These are phyloP conservation scores for Cyberlindnera euphorbiae DNA, from an alignment of 805 yeast genomes.

Conservation along the genomic window DNA sequence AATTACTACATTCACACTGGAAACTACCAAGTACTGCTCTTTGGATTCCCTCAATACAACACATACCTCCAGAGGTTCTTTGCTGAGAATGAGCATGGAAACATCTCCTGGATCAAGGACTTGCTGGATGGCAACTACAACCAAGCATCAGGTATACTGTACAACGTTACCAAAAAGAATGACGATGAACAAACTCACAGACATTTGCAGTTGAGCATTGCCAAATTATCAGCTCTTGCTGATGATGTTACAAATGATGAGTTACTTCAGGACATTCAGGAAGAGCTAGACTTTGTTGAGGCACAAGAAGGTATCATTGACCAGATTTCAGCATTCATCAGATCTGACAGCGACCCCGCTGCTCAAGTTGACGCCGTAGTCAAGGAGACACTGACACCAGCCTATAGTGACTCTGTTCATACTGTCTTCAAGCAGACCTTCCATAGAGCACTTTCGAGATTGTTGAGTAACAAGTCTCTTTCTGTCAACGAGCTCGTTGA, in stretches of 20 bases:
- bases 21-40: constrained; percentile 48
- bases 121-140: constrained; percentile 46
- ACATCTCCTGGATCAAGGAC: constrained; percentile 70
- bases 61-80: constrained; percentile 50
- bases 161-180: constrained; percentile 34
- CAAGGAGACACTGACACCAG: constrained; percentile 20
- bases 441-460: constrained; percentile 25
- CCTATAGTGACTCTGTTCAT: constrained; percentile 15
- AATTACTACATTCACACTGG: constrained; percentile 49
- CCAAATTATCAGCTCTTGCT: constrained; percentile 61
- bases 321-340: constrained; percentile 26
- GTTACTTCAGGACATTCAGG: constrained; percentile 42
- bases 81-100: constrained; percentile 39
- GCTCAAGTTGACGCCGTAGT: constrained; percentile 23
- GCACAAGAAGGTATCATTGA: constrained; percentile 40
- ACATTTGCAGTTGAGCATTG: constrained; percentile 59
- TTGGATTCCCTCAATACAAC: constrained; percentile 51
- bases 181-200: constrained; percentile 42
- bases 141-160: constrained; percentile 46
- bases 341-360: constrained; percentile 28
- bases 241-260: constrained; percentile 18
- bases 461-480: constrained; percentile 37
- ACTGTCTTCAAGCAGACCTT: constrained; percentile 22
- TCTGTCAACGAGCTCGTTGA: constrained; percentile 44
- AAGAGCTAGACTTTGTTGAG: constrained; percentile 41